phyloP scores from a whole-genome alignment of 2,329 filamentous ascomycete genomes.

The Camptophora hylomeconis region DNA sequence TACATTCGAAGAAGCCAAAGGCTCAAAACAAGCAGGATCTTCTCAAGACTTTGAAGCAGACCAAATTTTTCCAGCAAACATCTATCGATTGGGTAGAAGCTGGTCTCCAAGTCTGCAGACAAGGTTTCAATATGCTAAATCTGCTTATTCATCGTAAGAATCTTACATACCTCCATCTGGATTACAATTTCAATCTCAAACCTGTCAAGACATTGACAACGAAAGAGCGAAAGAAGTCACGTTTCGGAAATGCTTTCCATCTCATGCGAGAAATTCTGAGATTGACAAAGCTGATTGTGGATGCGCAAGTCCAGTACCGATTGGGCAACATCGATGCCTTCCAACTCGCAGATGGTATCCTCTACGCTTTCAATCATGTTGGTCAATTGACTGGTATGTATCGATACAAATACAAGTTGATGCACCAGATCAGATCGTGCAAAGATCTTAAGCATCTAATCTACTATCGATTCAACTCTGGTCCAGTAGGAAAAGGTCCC shows the following conservation, averaged over 20 bases:
- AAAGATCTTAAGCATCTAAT: constrained; percentile 99
- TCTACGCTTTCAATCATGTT: constrained; percentile 99
- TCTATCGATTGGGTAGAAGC: constrained; percentile 99
- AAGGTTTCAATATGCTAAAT: constrained; percentile 99
- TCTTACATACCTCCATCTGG: constrained; percentile 90
- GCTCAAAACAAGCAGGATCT: constrained; percentile 90
- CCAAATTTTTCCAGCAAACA: constrained; percentile 99
- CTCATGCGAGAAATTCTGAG: constrained; percentile 96
- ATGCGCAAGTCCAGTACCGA: constrained; percentile 95
- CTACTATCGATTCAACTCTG: constrained; percentile 97
- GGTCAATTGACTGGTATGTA: constrained; percentile 99
- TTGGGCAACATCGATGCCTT: constrained; percentile 98
- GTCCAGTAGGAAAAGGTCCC: constrained; percentile 90
- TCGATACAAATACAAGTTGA: constrained; percentile 99
- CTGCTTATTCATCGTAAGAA: constrained; percentile 97
- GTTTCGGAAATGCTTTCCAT: constrained; percentile 98
- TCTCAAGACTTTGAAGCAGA: constrained; percentile 78
- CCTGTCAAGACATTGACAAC: constrained; percentile 97
- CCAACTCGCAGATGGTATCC: constrained; percentile 91
- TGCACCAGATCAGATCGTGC: constrained; percentile 98
- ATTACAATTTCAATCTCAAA: constrained; percentile 99
- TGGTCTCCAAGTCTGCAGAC: constrained; percentile 90
- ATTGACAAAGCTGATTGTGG: constrained; percentile 92
- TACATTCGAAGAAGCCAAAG: constrained; percentile 93
- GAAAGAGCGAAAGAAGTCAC: constrained; percentile 97